Conservation (phyloP, 495 filamentous ascomycete species). For the Acidomyces sp. region DNA sequence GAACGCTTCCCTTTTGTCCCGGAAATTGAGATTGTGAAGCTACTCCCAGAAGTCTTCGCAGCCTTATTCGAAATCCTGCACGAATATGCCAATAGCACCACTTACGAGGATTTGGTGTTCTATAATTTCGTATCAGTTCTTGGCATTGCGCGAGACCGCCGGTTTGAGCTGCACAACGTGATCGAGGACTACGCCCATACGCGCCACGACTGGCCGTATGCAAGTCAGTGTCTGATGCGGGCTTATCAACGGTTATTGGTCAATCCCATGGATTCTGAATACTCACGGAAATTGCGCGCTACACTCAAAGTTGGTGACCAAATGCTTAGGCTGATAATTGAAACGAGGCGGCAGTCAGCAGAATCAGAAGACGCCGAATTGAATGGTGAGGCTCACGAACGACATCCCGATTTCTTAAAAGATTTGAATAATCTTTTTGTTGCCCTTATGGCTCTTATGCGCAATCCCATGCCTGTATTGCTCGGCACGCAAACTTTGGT, state of each 20-base stretch:
- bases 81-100: constrained; percentile 58
- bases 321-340: constrained; percentile 88
- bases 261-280: constrained; percentile 64
- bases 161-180: constrained; percentile 67
- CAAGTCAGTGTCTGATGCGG: constrained; percentile 76
- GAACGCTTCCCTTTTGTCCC: constrained; percentile 82
- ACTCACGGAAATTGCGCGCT: constrained; percentile 69
- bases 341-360: constrained; percentile 74
- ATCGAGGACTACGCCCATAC: constrained; percentile 85
- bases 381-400: constrained; percentile 6
- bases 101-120: constrained; percentile 87
- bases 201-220: constrained; percentile 86
- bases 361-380: constrained; percentile 45
- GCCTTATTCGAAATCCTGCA: constrained; percentile 82
- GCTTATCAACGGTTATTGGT: constrained; percentile 73
- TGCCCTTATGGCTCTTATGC: constrained; percentile 76
- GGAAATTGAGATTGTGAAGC: constrained; percentile 94
- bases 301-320: constrained; percentile 92
- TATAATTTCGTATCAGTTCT: constrained; percentile 77
- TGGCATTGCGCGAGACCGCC: constrained; percentile 83
- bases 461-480: constrained; percentile 65
- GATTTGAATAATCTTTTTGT: constrained; percentile 82
- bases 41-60: constrained; percentile 80
- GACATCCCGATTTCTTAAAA: constrained; percentile 14
- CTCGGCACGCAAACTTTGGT: constrained; percentile 90